Evolutionary conservation across 306 rosid species (phyloP), one percentile per base, ranked within the genome.

Genomic region (Arachis hypogaea): DNA sequence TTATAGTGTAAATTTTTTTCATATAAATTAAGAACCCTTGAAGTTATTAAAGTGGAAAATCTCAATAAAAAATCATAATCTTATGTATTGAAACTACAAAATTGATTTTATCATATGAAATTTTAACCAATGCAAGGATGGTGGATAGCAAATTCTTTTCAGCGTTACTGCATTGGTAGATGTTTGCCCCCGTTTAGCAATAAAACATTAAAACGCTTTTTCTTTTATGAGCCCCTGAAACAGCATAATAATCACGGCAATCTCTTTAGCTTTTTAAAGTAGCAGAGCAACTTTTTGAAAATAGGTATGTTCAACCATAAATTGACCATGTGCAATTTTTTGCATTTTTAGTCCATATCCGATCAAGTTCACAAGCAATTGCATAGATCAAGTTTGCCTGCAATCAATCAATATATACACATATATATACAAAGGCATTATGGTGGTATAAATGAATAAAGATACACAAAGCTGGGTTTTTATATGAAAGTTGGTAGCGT

Each of bases 291-390:
- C 71, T 18, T 56, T 57, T 50, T 57, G 49, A 49, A 43, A 33
- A 51, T 60, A 16, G 41, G 71, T 55, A 43, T 10, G 30, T 33
- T 71, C 33, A 30, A 43, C 10, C 30, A 42, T 29, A 29, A 64
- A 58, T 70, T 62, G 18, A 69, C 29, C 62, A 16, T 77, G 6
- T 62, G 46, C 58, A 5, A 42, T 63, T 49, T 10, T 42, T 63
- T 22, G 40, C 9, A 11, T 43, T 43, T 43, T 11, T 47, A 62
- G 58, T 63, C 58, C 18, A 16, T 11, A 59, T 46, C 63, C 42
- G 69, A 63, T 47, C 49, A 59, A 29, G 8, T 63, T 66, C 60
- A 58, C 42, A 66, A 9, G 9, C 28, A 40, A 42, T 66, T 51
- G 64, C 65, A 57, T 62, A 44, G 46, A 7, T 64, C 2, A 7